These are phyloP conservation scores for Lachnellula arida DNA, from an alignment of 2,329 filamentous ascomycete genomes.

Conservation along the genomic window DNA sequence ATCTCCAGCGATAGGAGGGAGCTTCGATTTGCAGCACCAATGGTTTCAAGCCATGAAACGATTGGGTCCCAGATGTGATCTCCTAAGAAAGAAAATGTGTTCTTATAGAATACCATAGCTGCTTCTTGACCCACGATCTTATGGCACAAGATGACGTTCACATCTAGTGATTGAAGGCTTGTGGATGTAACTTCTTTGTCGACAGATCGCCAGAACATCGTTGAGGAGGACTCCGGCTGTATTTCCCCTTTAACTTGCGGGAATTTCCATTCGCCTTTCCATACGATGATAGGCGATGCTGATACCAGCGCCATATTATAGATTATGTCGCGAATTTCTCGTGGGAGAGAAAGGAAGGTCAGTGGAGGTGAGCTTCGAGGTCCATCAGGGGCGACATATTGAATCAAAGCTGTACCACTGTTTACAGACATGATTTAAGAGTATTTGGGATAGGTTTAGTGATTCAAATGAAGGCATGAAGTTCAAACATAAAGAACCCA, in stretches of 20 bases:
- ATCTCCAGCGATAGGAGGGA: conserved; percentile 4
- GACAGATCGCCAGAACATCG: background rate
- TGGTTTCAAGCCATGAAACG: conserved; percentile 3
- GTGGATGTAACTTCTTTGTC: conserved; percentile 5
- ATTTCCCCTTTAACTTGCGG: background rate
- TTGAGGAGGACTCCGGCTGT: background rate
- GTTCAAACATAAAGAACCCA: background rate
- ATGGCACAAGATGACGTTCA: conserved; percentile 3
- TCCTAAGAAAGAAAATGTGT: conserved; percentile 4
- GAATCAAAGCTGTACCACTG: conserved; percentile 3
- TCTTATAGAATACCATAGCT: conserved; percentile 6
- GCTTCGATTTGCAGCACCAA: conserved; percentile 1
- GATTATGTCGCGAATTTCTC: conserved; percentile 9
- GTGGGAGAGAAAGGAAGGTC: conserved; percentile 6
- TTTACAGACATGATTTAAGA: background rate
- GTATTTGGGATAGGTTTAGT: background rate
- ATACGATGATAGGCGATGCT: conserved; percentile 3
- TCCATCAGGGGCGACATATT: background rate
- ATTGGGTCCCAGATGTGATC: conserved; percentile 4
- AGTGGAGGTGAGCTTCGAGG: conserved; percentile 2
- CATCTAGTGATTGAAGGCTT: background rate
- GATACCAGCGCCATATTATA: conserved; percentile 3
- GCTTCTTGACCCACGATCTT: conserved; percentile 3
- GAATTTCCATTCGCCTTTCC: conserved; percentile 1
- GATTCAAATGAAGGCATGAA: background rate